These are phyloP conservation scores for Gypsophila paniculata DNA, from an alignment of 179 eudicot species.

Conservation along the genomic window DNA sequence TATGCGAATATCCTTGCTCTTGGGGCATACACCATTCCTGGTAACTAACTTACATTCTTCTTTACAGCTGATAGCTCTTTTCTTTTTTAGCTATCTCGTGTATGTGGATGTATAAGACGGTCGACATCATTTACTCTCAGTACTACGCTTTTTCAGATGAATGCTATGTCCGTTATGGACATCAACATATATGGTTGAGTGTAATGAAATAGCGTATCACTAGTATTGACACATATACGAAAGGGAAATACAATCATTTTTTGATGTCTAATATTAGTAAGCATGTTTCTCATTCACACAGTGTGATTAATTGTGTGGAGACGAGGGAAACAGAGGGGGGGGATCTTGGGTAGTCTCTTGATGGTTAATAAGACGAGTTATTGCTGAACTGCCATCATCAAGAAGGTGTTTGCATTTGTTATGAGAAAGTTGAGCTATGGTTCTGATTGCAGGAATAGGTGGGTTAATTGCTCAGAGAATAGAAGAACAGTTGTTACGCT, in stretches of 20 bases:
- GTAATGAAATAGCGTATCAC: no score
- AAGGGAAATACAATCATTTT: no score
- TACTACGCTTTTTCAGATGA: no score
- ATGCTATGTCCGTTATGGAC: not conserved
- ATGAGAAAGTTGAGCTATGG: conserved; percentile 10
- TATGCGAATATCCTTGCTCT: conserved; percentile 83
- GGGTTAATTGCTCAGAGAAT: conserved; percentile 76
- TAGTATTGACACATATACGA: no score
- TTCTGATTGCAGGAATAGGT: conserved; percentile 58
- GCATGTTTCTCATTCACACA: no score
- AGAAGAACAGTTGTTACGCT: conserved; percentile 87
- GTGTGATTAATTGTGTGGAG: no score
- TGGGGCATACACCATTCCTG: conserved; percentile 87
- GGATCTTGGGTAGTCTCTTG: not conserved
- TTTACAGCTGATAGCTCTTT: not conserved
- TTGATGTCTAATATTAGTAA: no score
- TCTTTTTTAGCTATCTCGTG: not conserved
- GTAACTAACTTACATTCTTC: conserved; percentile 30
- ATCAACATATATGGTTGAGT: not conserved
- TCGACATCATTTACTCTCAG: not conserved
- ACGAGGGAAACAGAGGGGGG: no score
- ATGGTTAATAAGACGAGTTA: not conserved
- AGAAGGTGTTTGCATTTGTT: not conserved
- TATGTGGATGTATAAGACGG: not conserved
- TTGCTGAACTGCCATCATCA: not conserved